Evolutionary conservation across 83 land plant species (phyloP).

Genomic region (Picea abies): DNA sequence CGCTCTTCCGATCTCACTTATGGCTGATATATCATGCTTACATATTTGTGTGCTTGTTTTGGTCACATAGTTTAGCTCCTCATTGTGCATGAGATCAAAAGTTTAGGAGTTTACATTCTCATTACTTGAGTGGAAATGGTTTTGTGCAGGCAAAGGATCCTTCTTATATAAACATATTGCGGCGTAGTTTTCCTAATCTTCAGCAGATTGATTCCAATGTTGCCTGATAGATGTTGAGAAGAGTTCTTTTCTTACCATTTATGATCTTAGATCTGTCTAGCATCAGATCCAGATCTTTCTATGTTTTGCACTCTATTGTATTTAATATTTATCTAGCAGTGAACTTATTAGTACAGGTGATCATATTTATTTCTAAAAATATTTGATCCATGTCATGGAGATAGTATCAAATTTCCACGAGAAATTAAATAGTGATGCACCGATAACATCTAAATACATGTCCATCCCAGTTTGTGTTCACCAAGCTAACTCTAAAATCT

Average conservation of each 20-base stretch:
- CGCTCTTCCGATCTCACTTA: too few species aligned
- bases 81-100: background rate
- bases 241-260: background rate
- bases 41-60: slow-evolving; percentile 13
- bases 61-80: background rate
- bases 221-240: slow-evolving; percentile 16
- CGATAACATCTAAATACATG: background rate
- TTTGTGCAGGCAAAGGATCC: slow-evolving; percentile 60
- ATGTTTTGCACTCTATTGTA: background rate
- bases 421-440: background rate
- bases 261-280: background rate
- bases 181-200: slow-evolving; percentile 56
- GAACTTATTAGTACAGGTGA: background rate
- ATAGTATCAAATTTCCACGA: background rate
- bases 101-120: background rate
- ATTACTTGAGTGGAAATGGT: slow-evolving; percentile 10
- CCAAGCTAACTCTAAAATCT: background rate
- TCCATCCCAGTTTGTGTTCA: background rate
- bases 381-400: background rate
- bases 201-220: slow-evolving; percentile 67
- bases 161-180: slow-evolving; percentile 40
- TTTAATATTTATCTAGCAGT: background rate
- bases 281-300: background rate
- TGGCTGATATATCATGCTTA: background rate
- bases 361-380: background rate